These are phyloP conservation scores for Arabidopsis thaliana DNA, from an alignment of 345 rosid species.

Conservation along the genomic window DNA sequence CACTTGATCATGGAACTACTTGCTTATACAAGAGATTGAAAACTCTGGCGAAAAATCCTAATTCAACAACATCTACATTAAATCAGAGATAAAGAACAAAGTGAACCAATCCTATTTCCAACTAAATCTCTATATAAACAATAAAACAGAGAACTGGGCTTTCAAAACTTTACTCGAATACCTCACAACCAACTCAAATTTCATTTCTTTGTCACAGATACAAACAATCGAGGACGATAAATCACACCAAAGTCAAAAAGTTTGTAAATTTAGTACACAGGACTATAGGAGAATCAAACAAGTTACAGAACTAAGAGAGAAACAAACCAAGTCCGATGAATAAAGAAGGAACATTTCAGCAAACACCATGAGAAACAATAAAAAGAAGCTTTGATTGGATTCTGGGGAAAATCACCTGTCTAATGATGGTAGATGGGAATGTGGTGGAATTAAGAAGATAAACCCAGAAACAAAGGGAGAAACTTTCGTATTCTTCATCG, in stretches of 20 bases:
- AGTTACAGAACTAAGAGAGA: background rate
- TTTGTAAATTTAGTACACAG: slow-evolving; percentile 7
- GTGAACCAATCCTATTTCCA: background rate
- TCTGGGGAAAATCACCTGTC: slow-evolving; percentile 51
- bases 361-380: background rate
- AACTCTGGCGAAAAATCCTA: background rate
- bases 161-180: background rate
- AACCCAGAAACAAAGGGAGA: slow-evolving; percentile 69
- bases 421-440: slow-evolving; percentile 54
- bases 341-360: slow-evolving; percentile 10
- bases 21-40: background rate
- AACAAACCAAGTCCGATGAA: background rate
- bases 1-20: slow-evolving; percentile 14
- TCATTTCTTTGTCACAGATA: background rate
- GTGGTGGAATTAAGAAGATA: slow-evolving; percentile 54
- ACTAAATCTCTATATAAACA: background rate
- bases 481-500: slow-evolving; percentile 46
- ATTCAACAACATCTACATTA: background rate
- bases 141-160: slow-evolving; percentile 13
- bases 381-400: background rate
- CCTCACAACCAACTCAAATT: slow-evolving; percentile 10
- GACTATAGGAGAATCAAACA: background rate
- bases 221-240: background rate
- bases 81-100: background rate
- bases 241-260: background rate